Percentiles rank a stretch among this genome's conserved stretches.
phyloP scores from a whole-genome alignment of 140 eudicot species.

The Senecio squalidus region DNA sequence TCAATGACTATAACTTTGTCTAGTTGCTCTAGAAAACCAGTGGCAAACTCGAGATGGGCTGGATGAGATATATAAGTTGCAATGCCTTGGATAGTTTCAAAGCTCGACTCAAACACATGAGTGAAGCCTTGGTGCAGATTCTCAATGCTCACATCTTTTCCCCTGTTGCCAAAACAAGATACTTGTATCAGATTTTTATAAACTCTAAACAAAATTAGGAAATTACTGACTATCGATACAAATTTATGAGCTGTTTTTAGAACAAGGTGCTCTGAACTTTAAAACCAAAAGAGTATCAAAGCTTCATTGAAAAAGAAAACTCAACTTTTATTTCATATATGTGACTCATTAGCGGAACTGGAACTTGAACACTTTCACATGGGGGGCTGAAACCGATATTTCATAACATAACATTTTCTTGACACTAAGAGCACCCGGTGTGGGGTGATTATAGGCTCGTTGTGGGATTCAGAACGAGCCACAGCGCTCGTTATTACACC shows the following conservation, averaged over 20 bases:
- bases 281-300: neutral
- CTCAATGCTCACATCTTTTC: slow-evolving; percentile 76
- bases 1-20: slow-evolving; percentile 72
- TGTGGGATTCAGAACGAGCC: no score
- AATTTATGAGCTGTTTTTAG: neutral
- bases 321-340: neutral
- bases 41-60: slow-evolving; percentile 58
- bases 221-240: no score
- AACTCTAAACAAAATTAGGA: no score
- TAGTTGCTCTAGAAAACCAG: slow-evolving; percentile 40
- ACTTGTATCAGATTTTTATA: neutral
- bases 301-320: neutral
- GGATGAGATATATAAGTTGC: slow-evolving; percentile 71
- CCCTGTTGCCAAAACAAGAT: slow-evolving; percentile 42
- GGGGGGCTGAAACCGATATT: no score
- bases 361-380: neutral
- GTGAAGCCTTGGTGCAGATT: slow-evolving; percentile 83
- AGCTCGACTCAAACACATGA: slow-evolving; percentile 77
- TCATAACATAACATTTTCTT: no score
- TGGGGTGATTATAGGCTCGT: no score
- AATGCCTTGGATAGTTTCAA: slow-evolving; percentile 64
- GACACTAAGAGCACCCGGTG: no score
- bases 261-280: neutral
- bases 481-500: no score
- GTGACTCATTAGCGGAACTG: no score